Evolutionary conservation across 2,329 filamentous ascomycete genomes (phyloP).

Genomic region (Aphanocladium album): DNA sequence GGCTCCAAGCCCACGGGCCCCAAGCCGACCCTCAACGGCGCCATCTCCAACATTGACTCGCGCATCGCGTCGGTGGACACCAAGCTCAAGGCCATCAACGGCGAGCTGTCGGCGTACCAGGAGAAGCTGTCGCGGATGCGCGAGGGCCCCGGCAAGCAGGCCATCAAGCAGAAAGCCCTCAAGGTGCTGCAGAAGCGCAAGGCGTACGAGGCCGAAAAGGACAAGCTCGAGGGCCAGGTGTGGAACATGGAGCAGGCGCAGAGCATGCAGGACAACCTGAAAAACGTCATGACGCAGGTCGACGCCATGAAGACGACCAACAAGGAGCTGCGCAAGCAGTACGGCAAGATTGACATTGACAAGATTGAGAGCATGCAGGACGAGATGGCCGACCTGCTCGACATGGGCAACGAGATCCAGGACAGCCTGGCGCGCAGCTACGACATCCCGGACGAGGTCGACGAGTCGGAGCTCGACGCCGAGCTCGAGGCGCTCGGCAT

Average conservation of each 20-base stretch:
- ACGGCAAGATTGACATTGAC: constrained; percentile 95
- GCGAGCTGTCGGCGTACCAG: constrained; percentile 85
- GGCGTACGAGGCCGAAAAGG: constrained; percentile 88
- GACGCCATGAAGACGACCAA: constrained; percentile 97
- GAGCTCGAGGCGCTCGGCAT: constrained; percentile 92
- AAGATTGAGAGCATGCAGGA: constrained; percentile 98
- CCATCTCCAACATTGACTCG: constrained; percentile 80
- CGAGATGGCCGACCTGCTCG: constrained; percentile 97
- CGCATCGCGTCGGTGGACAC: constrained; percentile 86
- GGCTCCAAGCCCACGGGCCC: constrained; percentile 80
- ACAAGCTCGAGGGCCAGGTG: constrained; percentile 87
- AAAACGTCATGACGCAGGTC: constrained; percentile 97
- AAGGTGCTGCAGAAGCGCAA: constrained; percentile 92
- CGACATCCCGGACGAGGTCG: constrained; percentile 93
- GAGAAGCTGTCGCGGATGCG: constrained; percentile 86
- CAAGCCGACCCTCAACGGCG: constrained; percentile 80
- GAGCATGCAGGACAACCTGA: constrained; percentile 98
- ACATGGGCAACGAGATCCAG: constrained; percentile 97
- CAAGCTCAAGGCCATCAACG: constrained; percentile 87
- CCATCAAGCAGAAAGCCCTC: constrained; percentile 89
- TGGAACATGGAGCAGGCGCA: constrained; percentile 99
- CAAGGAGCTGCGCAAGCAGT: constrained; percentile 87
- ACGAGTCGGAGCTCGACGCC: constrained; percentile 92
- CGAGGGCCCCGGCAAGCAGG: constrained; percentile 87
- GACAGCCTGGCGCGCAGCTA: constrained; percentile 88